Evolutionary conservation across 345 rosid genomes (phyloP), one percentile per base, ranked within the genome.

Genomic region (Salix arbutifolia): DNA sequence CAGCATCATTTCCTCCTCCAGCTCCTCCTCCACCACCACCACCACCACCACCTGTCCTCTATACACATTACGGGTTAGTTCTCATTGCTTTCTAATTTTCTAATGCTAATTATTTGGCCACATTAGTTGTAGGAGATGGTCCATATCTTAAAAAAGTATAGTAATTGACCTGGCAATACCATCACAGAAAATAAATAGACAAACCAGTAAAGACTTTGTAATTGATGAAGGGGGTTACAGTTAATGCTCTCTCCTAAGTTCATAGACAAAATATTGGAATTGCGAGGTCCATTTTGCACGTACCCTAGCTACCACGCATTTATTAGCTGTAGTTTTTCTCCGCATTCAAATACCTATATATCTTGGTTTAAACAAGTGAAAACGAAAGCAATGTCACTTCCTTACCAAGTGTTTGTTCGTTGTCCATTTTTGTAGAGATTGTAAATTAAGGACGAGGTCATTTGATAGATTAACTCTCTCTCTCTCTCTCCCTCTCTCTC

Each of bases 31-130:
- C 87, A 1, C 78, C 74, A 0, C 82, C 80, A 0, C 84, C 85
- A 42, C 80, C 87, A 21, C 86, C 86, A 16, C 88, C 84, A 61
- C 77, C 87, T 17, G 70, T 89, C 72, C 66, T 89, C 30, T 89
- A 87, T 84, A 87, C 88, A 23, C 83, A 84, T 70, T 87, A 87
- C 84, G 93, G 87, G 92, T 90, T 53, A 87, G 91, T 76, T 42
- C 46, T 11, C 44, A 38, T 74, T 69, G 7, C 52, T 78, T 76
- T 78, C 21, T 69, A 25, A 37, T 73, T 58, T 52, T 48, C 19
- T 26, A 9, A 75, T 40, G 71, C 56, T 66, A 19, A 42, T 52
- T 19, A 58, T 64, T 40, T 48, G 37, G 68, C 37, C 76, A 19
- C 64, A 26, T 60, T 70, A 19, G 44, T 52, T 30, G 4, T 25